Percentiles rank a stretch among this genome's conserved stretches.
Conservation (phyloP, 1,284 basidiomycete genomes). For the Ustilago trichophora region DNA sequence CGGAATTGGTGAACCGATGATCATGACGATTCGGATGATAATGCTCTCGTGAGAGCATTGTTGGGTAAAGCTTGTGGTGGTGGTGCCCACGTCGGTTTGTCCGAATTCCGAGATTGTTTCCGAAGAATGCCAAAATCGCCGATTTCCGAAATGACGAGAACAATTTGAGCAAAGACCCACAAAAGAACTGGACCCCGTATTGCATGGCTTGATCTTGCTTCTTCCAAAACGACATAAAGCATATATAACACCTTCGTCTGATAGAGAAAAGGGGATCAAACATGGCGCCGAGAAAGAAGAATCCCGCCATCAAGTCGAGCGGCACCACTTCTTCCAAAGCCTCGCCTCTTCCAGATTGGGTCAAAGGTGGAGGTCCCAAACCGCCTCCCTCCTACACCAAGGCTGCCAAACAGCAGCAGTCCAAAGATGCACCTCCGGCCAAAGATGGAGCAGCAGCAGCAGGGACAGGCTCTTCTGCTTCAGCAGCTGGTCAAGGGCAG, state of each 20-base stretch:
- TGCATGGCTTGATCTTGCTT: neutral
- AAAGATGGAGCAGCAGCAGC: constrained; percentile 3
- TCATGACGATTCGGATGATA: too few species aligned
- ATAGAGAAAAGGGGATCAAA: neutral
- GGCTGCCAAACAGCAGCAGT: constrained; percentile 31
- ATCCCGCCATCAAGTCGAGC: constrained; percentile 62
- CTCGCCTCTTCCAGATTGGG: constrained; percentile 64
- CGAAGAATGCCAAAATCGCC: too few species aligned
- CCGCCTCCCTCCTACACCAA: constrained; percentile 56
- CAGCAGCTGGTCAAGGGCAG: constrained; percentile 7
- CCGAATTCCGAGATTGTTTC: too few species aligned
- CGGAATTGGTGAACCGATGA: too few species aligned
- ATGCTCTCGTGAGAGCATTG: too few species aligned
- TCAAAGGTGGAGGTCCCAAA: constrained; percentile 59
- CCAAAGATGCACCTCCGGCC: constrained; percentile 5
- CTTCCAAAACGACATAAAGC: neutral
- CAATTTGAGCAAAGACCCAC: too few species aligned
- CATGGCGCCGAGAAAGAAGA: constrained; percentile 64
- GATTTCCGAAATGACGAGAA: too few species aligned
- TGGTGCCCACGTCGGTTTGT: too few species aligned
- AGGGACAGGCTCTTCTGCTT: constrained; percentile 2
- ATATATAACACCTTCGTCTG: neutral
- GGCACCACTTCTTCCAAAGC: constrained; percentile 64
- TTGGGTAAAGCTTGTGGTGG: too few species aligned
- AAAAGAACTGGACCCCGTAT: too few species aligned